Evolutionary conservation across 2,329 filamentous ascomycete species (phyloP), one percentile per base, ranked within the genome.

Genomic region (Cladorrhinum sp.): DNA sequence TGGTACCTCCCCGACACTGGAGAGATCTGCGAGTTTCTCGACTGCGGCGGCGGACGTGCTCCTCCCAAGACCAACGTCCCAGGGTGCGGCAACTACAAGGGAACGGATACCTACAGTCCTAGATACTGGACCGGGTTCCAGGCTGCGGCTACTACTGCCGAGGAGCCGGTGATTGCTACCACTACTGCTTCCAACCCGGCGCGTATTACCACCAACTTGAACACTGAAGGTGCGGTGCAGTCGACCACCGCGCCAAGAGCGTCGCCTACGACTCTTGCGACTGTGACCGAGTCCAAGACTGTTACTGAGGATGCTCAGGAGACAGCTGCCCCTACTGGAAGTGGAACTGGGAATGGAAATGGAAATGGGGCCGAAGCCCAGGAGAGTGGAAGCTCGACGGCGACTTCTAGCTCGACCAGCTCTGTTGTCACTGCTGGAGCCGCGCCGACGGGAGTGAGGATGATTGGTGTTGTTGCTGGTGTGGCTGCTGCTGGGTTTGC

Each of bases 11-110:
- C 85, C 1, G 84, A 75, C 66, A 84, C 81, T 18, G 85, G 86
- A 70, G 86, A 89, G 76, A 77, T 89, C 70, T 89, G 87, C 79
- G 77, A 77, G 10, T 70, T 84, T 63, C 79, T 86, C 66, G 86
- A 89, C 80, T 89, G 87, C 73, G 86, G 87, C 61, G 87, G 87
- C 65, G 87, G 86, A 59, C 79, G 82, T 51, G 87, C 86, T 8
- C 84, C 86, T 2, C 82, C 85, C 62, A 88, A 85, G 77, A 84
- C 82, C 16, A 81, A 79, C 24, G 81, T 86, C 21, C 86, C 86
- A 0, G 86, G 86, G 2, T 90, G 87, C 69, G 69, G 73, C 1
- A 68, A 59, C 3, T 87, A 88, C 76, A 67, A 70, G 2, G 85
- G 85, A 64, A 85, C 83, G 24, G 81, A 75, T 16, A 81, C 79